Conservation (phyloP, 768 basidiomycete genomes). For the Coprinopsis cinerea region DNA sequence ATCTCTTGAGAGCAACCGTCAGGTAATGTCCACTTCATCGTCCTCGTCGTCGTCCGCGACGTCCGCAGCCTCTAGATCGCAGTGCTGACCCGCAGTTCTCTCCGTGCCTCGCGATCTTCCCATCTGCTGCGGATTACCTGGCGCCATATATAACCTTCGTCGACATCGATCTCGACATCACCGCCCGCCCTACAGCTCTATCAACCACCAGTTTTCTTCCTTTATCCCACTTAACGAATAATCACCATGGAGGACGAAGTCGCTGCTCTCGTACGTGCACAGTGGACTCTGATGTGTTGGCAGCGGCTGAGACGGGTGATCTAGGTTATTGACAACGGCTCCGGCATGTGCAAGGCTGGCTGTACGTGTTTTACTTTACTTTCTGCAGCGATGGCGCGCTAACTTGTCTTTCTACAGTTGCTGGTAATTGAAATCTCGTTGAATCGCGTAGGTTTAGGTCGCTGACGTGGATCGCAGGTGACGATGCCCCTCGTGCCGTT, state of each 20-base stretch:
- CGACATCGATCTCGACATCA: conserved; percentile 7
- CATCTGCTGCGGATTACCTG: conserved; percentile 7
- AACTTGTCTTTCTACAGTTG: conserved; percentile 39
- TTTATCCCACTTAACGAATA: conserved; percentile 4
- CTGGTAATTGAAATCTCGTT: conserved; percentile 40
- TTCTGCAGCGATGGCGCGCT: conserved; percentile 10
- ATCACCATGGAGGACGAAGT: conserved; percentile 13
- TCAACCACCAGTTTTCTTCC: conserved; percentile 5
- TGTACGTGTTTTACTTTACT: conserved; percentile 48
- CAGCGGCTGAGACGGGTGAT: conserved; percentile 17
- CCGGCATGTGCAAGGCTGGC: conserved; percentile 99
- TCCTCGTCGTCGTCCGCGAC: conserved; percentile 1
- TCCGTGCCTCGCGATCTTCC: conserved; percentile 1
- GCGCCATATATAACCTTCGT: conserved; percentile 4
- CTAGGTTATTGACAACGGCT: conserved; percentile 59
- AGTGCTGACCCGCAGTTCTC: conserved; percentile 7
- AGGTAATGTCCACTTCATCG: conserved; percentile 5
- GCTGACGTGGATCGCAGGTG: conserved; percentile 38
- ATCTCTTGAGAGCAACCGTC: conserved; percentile 3
- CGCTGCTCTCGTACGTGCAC: conserved; percentile 11
- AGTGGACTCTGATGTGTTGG: background rate
- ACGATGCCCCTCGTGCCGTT: conserved; percentile 88
- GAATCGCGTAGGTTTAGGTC: conserved; percentile 7
- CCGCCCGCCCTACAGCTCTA: background rate
- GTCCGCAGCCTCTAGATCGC: background rate